Percentiles rank a stretch among this genome's conserved stretches.
phyloP scores from a whole-genome alignment of 352 stramenopile genomes.

The Pythium monospermum region DNA sequence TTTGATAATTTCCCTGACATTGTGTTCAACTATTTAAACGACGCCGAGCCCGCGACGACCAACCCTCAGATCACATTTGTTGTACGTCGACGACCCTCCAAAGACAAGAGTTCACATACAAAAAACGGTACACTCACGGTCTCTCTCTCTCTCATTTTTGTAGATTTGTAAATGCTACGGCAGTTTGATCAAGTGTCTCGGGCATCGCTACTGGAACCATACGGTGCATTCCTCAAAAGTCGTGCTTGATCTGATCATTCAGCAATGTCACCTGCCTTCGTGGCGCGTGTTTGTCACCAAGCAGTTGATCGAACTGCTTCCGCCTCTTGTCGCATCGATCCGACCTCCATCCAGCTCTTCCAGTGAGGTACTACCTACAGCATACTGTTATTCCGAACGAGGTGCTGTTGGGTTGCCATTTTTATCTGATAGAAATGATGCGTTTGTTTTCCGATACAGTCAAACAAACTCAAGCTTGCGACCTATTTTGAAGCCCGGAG shows the following conservation, averaged over 20 bases:
- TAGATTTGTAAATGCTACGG: constrained; percentile 81
- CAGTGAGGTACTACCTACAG: constrained; percentile 27
- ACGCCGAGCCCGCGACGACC: constrained; percentile 51
- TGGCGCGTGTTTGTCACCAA: constrained; percentile 81
- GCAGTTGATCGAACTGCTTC: constrained; percentile 71
- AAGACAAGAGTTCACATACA: no score
- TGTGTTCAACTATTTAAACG: constrained; percentile 81
- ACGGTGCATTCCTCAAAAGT: constrained; percentile 58
- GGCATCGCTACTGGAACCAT: constrained; percentile 81
- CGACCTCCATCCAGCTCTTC: constrained; percentile 49
- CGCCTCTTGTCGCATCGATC: constrained; percentile 60
- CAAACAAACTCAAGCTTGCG: constrained; percentile 37
- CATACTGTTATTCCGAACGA: constrained; percentile 1
- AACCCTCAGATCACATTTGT: constrained; percentile 76
- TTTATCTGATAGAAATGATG: constrained; percentile 5
- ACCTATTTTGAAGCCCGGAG: constrained; percentile 60
- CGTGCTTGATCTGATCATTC: constrained; percentile 64
- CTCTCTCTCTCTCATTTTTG: neutral
- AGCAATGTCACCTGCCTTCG: constrained; percentile 51
- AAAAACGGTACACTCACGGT: no score
- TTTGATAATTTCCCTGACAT: constrained; percentile 85
- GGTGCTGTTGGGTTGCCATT: neutral
- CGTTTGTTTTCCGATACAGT: constrained; percentile 12
- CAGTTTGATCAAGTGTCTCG: constrained; percentile 66
- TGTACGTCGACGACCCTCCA: no score